Base-by-base conservation (phyloP, 768 basidiomycete genomes). In the Thelephora aurantiotincta region DNA sequence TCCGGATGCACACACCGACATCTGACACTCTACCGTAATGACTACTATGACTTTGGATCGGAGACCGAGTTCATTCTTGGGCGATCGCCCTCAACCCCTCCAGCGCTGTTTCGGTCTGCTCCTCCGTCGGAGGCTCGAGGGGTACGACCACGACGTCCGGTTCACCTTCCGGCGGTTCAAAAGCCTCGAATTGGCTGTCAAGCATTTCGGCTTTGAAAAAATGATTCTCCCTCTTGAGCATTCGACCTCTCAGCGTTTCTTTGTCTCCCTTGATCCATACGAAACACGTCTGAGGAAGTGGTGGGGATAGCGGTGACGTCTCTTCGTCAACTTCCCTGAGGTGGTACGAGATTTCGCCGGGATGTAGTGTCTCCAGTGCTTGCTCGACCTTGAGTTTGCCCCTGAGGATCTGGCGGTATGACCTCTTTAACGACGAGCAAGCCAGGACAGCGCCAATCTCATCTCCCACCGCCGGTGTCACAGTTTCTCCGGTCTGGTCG, bases 141-240 rank as follows among this genome's bases (percentile, higher is more conserved):
- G 68, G 59, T n/a, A 88, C 76, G 3, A 68, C 65, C 16, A 86
- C 71, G n/a, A 87, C 80, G 0, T 73, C 80, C 4, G 71, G 67
- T 58, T 89, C 86, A 1, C 68, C 78, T 33, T 67, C 66, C 0
- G 89, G 89, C 47, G 66, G 68, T 64, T 91, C 82, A 54, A 92
- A 57, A 38, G 82, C 78, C 7, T 58, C 60, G 54, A 90, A 54
- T 66, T 93, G 90, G 52, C 82, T 81, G 45, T 81, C 80, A 54
- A 93, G 65, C 90, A 92, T 89, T 3, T 56, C 58, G 18, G 75
- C 75, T 63, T 88, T 89, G 81, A 92, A 86, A 54, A 83, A 93
- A 61, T 93, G 90, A 0, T 79, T 80, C 36, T 70, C 54, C 33
- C 89, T 68, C 35, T 67, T 66, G 62, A 55, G 55, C 75, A 91